phyloP scores from a whole-genome alignment of 257 asterid genomes.

The Solanum megistacrolobum region DNA sequence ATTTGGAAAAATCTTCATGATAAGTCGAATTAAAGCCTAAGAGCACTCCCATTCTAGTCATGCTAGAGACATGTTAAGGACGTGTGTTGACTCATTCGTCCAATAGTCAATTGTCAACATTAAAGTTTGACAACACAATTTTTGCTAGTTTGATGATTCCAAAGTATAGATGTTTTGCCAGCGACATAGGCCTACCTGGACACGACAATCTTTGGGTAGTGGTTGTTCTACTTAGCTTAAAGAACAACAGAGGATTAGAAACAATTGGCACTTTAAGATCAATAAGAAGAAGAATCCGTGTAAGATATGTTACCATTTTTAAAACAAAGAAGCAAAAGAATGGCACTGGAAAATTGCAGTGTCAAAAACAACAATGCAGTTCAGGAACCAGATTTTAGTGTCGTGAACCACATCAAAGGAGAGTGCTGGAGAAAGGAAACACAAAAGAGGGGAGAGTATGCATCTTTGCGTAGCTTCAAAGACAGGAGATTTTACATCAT shows the following conservation, averaged over 20 bases:
- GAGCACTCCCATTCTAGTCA: not conserved
- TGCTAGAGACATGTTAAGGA: not conserved
- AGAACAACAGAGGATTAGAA: not conserved
- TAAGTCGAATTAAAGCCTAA: not conserved
- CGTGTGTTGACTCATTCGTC: not conserved
- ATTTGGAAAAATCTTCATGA: not conserved
- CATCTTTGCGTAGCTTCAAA: constrained; percentile 3
- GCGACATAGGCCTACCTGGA: not conserved
- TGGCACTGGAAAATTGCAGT: not conserved
- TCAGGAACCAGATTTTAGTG: constrained; percentile 1
- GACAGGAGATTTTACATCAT: constrained; percentile 43
- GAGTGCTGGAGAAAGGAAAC: not conserved
- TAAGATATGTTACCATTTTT: not conserved
- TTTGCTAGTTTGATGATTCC: not conserved
- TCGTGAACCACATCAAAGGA: not conserved
- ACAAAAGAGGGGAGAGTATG: not conserved
- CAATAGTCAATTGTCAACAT: not conserved
- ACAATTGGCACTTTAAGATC: not conserved
- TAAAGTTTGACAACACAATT: not conserved
- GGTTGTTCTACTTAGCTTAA: not conserved
- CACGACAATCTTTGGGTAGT: not conserved
- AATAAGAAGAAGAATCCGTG: not conserved
- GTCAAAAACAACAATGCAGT: not conserved
- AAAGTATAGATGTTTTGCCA: not conserved
- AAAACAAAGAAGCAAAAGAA: not conserved